These are phyloP conservation scores for Colletotrichum sansevieriae DNA, from an alignment of 2,329 filamentous ascomycete genomes.

Conservation along the genomic window DNA sequence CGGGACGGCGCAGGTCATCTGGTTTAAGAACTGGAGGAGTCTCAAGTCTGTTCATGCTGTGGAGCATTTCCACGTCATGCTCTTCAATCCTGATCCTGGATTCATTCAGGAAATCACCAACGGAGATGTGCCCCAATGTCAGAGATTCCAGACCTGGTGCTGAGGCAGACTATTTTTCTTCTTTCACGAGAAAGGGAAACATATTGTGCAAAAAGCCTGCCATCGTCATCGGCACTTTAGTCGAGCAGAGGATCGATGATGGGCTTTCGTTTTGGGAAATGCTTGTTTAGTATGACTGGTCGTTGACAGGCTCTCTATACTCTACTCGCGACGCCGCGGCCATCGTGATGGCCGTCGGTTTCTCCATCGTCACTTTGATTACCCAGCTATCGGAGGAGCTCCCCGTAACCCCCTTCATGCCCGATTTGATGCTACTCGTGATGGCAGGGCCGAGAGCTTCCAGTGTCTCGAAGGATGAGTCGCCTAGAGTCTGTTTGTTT, in stretches of 20 bases:
- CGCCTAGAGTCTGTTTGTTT: conserved; percentile 62
- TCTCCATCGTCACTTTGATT: conserved; percentile 74
- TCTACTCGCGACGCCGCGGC: conserved; percentile 80
- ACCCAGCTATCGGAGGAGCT: conserved; percentile 54
- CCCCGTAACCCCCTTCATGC: conserved; percentile 51
- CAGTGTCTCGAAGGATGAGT: conserved; percentile 72
- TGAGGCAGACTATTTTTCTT: neutral
- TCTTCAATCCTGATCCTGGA: conserved; percentile 78
- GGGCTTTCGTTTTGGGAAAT: neutral
- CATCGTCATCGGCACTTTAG: neutral
- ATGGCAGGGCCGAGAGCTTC: conserved; percentile 69
- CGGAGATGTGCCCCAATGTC: conserved; percentile 77
- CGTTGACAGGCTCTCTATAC: conserved; percentile 34
- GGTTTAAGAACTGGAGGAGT: conserved; percentile 91
- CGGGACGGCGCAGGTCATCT: conserved; percentile 57
- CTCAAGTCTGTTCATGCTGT: conserved; percentile 89
- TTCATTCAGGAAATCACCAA: conserved; percentile 80
- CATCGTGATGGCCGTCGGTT: conserved; percentile 79
- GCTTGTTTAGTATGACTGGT: conserved; percentile 3
- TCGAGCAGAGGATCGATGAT: neutral
- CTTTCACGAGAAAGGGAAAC: neutral
- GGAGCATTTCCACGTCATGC: conserved; percentile 96
- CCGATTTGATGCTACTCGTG: conserved; percentile 59
- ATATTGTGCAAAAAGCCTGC: neutral
- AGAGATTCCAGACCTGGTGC: conserved; percentile 50